Evolutionary conservation across 2,329 filamentous ascomycete species (phyloP), one percentile per base, ranked within the genome.

Genomic region (Penicillium sclerotigenum): DNA sequence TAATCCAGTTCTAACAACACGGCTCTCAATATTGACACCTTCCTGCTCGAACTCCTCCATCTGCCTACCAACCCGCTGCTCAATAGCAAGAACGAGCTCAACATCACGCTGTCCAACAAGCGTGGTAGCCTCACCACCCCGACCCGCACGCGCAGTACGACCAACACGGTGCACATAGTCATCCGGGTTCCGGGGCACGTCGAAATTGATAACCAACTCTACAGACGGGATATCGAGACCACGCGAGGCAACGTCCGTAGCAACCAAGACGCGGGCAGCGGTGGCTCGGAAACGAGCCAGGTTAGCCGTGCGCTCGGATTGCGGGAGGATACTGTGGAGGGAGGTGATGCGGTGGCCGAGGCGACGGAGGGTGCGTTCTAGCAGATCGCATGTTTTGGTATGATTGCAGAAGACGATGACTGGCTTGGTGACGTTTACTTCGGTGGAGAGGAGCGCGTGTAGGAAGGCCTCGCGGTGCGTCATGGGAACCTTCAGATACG

Each of bases 111-210:
- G 93, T 2, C 94, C 93, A 2, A 99, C 88, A 65, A 99, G 84
- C 2, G 90, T 96, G 16, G 97, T 85, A 5, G 89, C 86, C 62
- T 91, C 87, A 67, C 94, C 94, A 51, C 81, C 81, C 42, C 91
- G 84, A 0, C 94, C 94, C 0, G 94, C 94, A 83, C 94, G 87
- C 4, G 94, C 94, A 13, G 94, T 99, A 75, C 94, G 88, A 72
- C 94, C 94, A 48, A 97, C 93, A 13, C 94, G 86, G 77, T 99
- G 94, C 63, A 99, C 94, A 73, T 99, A 99, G 75, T 97, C 93
- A 72, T 97, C 92, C 3, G 93, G 91, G 70, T 97, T 91, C n/a
- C 93, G 86, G 0, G 94, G 94, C 0, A 99, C 85, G 71, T 99
- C 94, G 75, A 92, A 99, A 75, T 99, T 97, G 69, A 99, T 79